Evolutionary conservation across 805 yeast genomes (phyloP), one percentile per base, ranked within the genome.

Genomic region (Blastobotrys muscicola): DNA sequence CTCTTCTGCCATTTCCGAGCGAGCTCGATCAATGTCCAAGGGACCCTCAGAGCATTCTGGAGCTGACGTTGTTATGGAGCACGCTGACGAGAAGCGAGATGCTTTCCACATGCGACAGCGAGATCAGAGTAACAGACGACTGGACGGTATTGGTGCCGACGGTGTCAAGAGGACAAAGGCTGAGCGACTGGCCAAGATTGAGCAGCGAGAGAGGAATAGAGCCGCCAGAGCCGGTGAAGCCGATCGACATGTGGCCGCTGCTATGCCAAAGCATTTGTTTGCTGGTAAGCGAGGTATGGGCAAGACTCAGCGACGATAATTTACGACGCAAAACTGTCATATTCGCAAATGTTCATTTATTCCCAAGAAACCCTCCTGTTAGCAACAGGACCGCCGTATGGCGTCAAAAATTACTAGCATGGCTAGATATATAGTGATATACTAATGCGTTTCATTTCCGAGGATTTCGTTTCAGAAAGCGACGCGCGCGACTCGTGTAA

Each of bases 201-300:
- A 85, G 65, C 85, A 95, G 76, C 80, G 95, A 69, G 94, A 84
- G 61, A 80, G 97, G 71, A 85, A 89, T 69, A 81, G 89, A 71
- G 66, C 72, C 59, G 96, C 97, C 36, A 80, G 94, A 67, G 83
- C 79, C 53, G 96, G 97, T 71, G 99, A 92, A 71, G 83, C 85
- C 60, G 99, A 92, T 69, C 81, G 97, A 67, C 95, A 86, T 64
- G 71, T 78, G 45, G 76, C 87, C 43, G 92, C 84, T 42, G 70
- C 85, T 49, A 66, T 85, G 69, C 95, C 97, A 51, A 90, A 89
- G 72, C 98, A 92, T 69, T 73, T 92, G 75, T 84, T 82, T 72
- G 70, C 86, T 57, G 99, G 99, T 69, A 92, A 92, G 76, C 80
- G 98, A 70, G 94, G 97, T 72, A 79, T 78, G 58, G 97, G 97